Percentiles rank a stretch among this genome's conserved stretches.
Evolutionary conservation across 495 filamentous ascomycete species (phyloP).

Genomic region (Jackrogersella multiformis): DNA sequence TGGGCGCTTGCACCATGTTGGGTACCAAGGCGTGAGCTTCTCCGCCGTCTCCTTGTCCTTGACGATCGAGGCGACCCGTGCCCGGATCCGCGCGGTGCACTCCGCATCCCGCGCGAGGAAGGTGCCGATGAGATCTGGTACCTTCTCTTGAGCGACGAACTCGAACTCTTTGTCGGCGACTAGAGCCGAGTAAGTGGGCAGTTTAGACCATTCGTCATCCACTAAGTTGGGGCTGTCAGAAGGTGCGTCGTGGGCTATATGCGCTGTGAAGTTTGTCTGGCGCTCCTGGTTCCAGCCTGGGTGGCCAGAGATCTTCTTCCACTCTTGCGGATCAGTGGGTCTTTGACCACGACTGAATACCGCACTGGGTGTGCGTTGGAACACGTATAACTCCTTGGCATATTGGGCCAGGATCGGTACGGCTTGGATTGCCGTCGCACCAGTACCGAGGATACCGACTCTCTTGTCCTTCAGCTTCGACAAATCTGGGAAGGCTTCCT

Average conservation of each 20-base stretch:
- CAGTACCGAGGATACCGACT: conserved; percentile 65
- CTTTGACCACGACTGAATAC: conserved; percentile 60
- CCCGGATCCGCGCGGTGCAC: conserved; percentile 40
- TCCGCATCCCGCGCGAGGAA: conserved; percentile 43
- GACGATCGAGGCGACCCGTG: conserved; percentile 55
- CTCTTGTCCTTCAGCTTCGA: conserved; percentile 58
- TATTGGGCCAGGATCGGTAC: conserved; percentile 61
- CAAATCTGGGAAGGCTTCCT: conserved; percentile 50
- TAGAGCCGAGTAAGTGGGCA: conserved; percentile 43
- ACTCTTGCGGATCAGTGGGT: conserved; percentile 59
- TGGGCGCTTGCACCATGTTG: conserved; percentile 57
- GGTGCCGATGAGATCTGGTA: conserved; percentile 46
- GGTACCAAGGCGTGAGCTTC: conserved; percentile 58
- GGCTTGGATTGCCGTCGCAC: conserved; percentile 64
- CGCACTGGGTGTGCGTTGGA: conserved; percentile 65
- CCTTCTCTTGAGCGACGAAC: conserved; percentile 45
- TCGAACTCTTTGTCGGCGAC: conserved; percentile 46
- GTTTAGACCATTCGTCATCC: conserved; percentile 52
- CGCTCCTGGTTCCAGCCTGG: conserved; percentile 59
- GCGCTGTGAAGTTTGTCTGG: conserved; percentile 47
- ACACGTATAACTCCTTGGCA: conserved; percentile 62
- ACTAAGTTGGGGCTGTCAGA: conserved; percentile 51
- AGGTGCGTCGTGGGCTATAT: conserved; percentile 40
- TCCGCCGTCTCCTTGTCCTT: conserved; percentile 53
- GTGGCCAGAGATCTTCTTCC: conserved; percentile 49